Evolutionary conservation across 805 yeast genomes (phyloP), one percentile per base, ranked within the genome.

Genomic region (Lachancea quebecensis): DNA sequence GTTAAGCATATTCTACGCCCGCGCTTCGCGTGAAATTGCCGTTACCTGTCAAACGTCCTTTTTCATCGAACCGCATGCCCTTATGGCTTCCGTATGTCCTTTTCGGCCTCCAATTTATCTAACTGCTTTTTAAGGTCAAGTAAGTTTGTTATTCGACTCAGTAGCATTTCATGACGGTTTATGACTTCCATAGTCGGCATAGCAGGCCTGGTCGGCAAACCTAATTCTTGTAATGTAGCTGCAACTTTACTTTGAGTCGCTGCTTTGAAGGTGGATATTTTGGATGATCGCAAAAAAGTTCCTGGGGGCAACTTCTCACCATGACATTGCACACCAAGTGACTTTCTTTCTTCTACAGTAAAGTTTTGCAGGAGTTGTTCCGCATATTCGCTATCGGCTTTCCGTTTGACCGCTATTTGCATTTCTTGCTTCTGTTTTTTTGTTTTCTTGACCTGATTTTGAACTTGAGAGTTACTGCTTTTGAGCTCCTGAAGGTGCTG

Each of bases 81-180:
- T 21, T 21, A 21, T 21, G 47, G 54, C 35, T 65, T 68, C n/a
- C 69, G 64, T 45, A 81, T 69, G 29, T 72, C 70, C 33, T 77
- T 73, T 54, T 91, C 98, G 2, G 95, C 81, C 50, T 86, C 90
- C 11, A 90, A 69, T 65, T 88, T 89, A 62, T 93, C 99, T 16
- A 79, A 78, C 46, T 87, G 95, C 60, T 79, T 83, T 67, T 91
- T 91, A 12, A 90, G 71, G 45, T 93, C 98, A 45, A 90, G 70
- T 50, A 91, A 68, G 1, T 82, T 75, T 10, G 79, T 80, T 28
- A 87, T 85, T 0, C 81, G 70, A 51, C 81, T 80, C 40, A 85
- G 72, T 42, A 93, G 65, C 46, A 78, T 79, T 55, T 91, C 97
- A 58, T 84, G 89, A 56, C 78, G 79, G 6, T 81, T 73, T 65